A percentile compares a stretch with the other conserved stretches of the same genome.
These are phyloP conservation scores for Papiliotrema flavescens DNA, from an alignment of 1,284 basidiomycete genomes.

Conservation along the genomic window DNA sequence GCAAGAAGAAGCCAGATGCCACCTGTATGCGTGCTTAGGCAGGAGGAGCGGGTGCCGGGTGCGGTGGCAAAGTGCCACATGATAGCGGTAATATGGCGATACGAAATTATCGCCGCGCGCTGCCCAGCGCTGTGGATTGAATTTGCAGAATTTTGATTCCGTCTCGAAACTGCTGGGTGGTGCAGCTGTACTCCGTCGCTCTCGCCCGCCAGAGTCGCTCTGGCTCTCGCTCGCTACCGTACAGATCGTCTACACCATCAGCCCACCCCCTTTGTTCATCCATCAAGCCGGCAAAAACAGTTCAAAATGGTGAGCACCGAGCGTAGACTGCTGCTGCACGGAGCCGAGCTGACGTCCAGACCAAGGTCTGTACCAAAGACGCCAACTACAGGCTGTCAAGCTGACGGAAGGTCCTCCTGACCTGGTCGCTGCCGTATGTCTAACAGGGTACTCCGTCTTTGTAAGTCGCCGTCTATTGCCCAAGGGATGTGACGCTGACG, in stretches of 20 bases:
- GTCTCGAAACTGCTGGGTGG: background rate
- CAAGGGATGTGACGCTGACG: background rate
- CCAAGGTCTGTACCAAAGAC: slow-evolving; percentile 28
- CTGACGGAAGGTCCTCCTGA: slow-evolving; percentile 49
- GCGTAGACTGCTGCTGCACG: slow-evolving; percentile 1
- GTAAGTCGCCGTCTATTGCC: slow-evolving; percentile 47
- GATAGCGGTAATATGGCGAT: no score
- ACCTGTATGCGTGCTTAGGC: no score
- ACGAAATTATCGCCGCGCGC: no score
- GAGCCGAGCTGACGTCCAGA: slow-evolving; percentile 17
- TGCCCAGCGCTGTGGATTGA: no score
- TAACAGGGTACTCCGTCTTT: slow-evolving; percentile 82
- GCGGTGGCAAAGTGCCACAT: no score
- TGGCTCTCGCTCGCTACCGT: background rate
- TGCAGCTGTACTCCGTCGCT: background rate
- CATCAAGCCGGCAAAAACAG: slow-evolving; percentile 22
- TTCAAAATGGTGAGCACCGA: slow-evolving; percentile 39
- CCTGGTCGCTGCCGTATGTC: slow-evolving; percentile 59
- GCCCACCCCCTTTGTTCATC: slow-evolving; percentile 10
- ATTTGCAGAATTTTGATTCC: background rate
- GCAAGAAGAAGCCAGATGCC: background rate
- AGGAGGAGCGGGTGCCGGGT: no score
- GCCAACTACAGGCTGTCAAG: slow-evolving; percentile 14
- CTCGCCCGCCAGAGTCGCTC: background rate
- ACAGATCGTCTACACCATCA: background rate